Conservation (phyloP, 164 flowering plant species). For the Nymphaea colorata region DNA sequence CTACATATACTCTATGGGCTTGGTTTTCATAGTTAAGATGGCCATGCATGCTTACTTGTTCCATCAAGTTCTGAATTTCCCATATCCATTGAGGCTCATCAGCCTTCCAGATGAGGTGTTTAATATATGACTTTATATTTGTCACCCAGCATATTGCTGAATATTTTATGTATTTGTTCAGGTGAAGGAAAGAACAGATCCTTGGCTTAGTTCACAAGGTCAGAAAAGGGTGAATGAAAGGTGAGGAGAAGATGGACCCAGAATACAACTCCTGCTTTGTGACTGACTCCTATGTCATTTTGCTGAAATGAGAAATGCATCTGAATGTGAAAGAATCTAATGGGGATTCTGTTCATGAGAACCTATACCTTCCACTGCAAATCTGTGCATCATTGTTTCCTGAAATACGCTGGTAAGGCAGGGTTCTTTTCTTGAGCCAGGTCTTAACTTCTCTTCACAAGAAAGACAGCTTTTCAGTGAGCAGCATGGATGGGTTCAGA, state of each 20-base stretch:
- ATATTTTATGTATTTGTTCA: neutral
- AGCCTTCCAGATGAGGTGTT: neutral
- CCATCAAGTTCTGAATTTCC: neutral
- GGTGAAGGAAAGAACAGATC: neutral
- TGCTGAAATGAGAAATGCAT: too few species aligned
- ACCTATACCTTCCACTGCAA: neutral
- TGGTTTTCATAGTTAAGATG: neutral
- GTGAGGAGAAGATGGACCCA: neutral
- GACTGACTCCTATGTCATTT: too few species aligned
- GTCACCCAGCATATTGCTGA: neutral
- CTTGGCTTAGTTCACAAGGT: neutral
- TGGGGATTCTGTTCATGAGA: neutral
- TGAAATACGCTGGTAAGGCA: neutral
- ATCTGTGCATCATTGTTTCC: neutral
- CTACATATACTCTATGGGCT: neutral
- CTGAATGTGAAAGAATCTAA: too few species aligned
- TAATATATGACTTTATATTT: neutral
- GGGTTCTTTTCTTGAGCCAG: neutral
- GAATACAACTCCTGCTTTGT: too few species aligned
- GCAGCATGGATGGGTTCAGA: constrained; percentile 26
- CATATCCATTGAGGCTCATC: neutral
- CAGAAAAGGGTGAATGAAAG: neutral
- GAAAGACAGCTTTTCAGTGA: neutral
- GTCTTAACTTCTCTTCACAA: neutral
- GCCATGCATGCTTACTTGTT: neutral